Evolutionary conservation across 306 rosid genomes (phyloP), one percentile per base, ranked within the genome.

Genomic region (Sphenostylis stenocarpa): DNA sequence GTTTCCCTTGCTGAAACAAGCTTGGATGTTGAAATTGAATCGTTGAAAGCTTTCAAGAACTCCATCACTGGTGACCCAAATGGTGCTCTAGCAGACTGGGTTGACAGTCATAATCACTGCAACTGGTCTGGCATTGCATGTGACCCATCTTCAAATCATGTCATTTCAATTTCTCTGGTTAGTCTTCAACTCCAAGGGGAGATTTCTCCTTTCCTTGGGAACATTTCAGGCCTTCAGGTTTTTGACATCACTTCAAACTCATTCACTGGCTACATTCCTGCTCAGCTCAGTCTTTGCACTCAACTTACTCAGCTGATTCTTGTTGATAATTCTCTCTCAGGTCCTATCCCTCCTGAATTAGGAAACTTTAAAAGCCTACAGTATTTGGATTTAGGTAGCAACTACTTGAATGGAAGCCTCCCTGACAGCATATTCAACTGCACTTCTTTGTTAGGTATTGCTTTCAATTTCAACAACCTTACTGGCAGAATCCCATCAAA

Each of bases 121-220:
- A 89, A 91, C 70, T 93, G 95, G 95, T 69, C 93, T 43, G 95
- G 95, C 56, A 81, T 91, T 85, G 66, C 82, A 72, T 93, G 98
- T 85, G 88, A 83, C 45, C 23, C 82, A 29, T 56, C 86, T 7
- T 83, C 89, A 41, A 85, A 69, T 9, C 80, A 76, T 68, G 93
- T 93, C 48, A 60, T 80, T 38, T 80, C 93, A 17, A 81, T 93
- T 84, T 80, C 92, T 48, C 64, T 91, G 57, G 28, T n/a, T 31
- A 73, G 75, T 15, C 74, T 66, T 82, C 85, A 83, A 85, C 93
- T 93, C 68, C 72, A 77, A 80, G 98, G 98, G 45, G 28, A 81
- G 82, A 73, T 93, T 68, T 84, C 98, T 51, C 96, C 96, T 7
- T 89, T 88, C 86, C 76, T 93, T 6, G 96, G 93, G 36, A 93